Conservation (phyloP, 2,329 filamentous ascomycete genomes). For the Ramularia endophylla region DNA sequence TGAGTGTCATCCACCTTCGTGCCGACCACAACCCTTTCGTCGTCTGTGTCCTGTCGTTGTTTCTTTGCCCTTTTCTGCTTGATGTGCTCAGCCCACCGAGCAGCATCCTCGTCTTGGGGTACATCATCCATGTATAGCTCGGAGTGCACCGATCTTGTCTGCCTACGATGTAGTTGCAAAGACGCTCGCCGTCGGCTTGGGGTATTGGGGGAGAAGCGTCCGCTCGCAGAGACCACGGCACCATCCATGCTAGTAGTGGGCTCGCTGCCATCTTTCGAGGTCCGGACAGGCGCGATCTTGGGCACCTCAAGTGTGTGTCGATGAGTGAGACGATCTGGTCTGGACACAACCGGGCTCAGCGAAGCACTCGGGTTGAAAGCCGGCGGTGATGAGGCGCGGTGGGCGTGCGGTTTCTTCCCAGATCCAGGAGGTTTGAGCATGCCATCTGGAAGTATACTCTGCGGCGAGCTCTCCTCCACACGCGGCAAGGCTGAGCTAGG, state of each 20-base stretch:
- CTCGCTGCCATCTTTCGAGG: conserved; percentile 61
- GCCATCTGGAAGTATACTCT: conserved; percentile 11
- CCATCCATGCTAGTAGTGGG: conserved; percentile 49
- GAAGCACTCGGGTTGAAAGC: conserved; percentile 38
- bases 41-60: conserved; percentile 79
- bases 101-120: conserved; percentile 80
- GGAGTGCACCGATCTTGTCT: conserved; percentile 78
- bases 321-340: conserved; percentile 61
- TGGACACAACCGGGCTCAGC: conserved; percentile 49
- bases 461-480: conserved; percentile 26
- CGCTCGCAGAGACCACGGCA: conserved; percentile 55
- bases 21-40: conserved; percentile 85
- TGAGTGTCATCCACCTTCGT: conserved; percentile 98
- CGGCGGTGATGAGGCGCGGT: conserved; percentile 34
- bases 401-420: conserved; percentile 13
- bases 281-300: conserved; percentile 57
- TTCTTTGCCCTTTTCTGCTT: conserved; percentile 85
- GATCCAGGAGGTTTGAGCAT: conserved; percentile 24
- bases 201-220: conserved; percentile 72
- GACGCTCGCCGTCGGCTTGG: conserved; percentile 67
- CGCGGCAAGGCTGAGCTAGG: conserved; percentile 22
- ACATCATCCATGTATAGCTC: conserved; percentile 80
- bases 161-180: conserved; percentile 71
- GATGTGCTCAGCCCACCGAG: conserved; percentile 88
- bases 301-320: conserved; percentile 87